phyloP scores from a whole-genome alignment of 2,329 filamentous ascomycete species.

The Pseudogymnoascus sp. region DNA sequence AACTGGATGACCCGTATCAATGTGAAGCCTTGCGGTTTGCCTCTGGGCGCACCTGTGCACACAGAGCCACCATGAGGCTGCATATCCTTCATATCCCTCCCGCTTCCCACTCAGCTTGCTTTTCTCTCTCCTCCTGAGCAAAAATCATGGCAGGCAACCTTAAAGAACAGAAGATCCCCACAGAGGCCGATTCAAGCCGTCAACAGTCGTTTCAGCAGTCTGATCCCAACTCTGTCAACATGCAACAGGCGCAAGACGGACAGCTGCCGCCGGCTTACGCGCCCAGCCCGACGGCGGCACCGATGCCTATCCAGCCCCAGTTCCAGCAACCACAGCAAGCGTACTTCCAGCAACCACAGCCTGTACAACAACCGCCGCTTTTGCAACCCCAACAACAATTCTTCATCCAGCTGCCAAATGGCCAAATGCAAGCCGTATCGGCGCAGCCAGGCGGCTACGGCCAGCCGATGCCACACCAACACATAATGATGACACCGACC shows the following conservation, averaged over 20 bases:
- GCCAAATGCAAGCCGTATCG: not conserved
- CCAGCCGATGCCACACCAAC: not conserved
- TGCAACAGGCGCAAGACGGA: not conserved
- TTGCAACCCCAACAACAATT: not conserved
- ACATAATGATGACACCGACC: not conserved
- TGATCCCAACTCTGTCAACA: not conserved
- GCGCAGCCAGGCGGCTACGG: not conserved
- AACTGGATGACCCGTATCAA: not conserved
- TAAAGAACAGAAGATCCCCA: not conserved
- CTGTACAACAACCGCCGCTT: not conserved
- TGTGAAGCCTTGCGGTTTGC: not conserved
- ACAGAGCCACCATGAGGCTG: not conserved
- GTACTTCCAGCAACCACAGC: not conserved
- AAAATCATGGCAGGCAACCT: not conserved
- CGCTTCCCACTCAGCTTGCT: not conserved
- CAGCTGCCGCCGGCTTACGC: not conserved
- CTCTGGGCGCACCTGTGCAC: not conserved
- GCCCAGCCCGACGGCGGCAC: not conserved
- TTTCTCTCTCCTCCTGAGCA: not conserved
- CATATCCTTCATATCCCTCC: not conserved
- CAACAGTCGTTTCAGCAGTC: not conserved
- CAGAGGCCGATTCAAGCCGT: not conserved
- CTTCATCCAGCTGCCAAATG: conserved; percentile 2
- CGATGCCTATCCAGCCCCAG: not conserved
- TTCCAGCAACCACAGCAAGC: not conserved